Evolutionary conservation across 371 early-diverging fungal genomes (phyloP).

Genomic region (Dinochytrium kinnereticum): DNA sequence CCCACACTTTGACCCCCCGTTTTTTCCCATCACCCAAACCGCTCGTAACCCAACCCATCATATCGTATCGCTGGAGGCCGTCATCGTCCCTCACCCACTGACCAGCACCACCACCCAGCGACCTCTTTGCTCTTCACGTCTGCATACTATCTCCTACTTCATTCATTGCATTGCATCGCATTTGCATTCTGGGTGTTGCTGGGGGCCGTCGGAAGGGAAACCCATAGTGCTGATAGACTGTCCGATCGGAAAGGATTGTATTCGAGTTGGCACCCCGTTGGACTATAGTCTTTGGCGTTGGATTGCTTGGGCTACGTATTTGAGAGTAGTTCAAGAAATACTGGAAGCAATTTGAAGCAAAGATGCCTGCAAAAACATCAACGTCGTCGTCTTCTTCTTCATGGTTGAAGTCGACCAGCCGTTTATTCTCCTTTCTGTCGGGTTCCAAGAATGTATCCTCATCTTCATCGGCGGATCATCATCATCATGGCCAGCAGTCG

Average conservation of each 20-base stretch:
- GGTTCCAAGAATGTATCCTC: not conserved
- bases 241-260: no score
- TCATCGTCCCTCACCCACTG: not conserved
- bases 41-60: not conserved
- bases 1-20: not conserved
- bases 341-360: not conserved
- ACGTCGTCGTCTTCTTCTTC: not conserved
- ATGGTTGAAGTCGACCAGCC: slow-evolving; percentile 9
- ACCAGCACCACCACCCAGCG: no score
- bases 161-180: no score
- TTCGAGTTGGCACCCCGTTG: no score
- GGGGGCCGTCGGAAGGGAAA: no score
- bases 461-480: not conserved
- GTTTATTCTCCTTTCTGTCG: not conserved
- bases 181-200: no score
- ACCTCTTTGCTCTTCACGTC: not conserved
- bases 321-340: no score
- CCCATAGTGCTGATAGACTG: no score
- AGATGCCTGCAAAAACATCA: not conserved
- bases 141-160: not conserved
- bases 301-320: no score
- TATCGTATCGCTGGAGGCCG: not conserved
- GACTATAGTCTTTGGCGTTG: no score
- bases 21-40: not conserved
- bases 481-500: not conserved